Evolutionary conservation across 805 yeast species (phyloP).

Genomic region (Blastobotrys peoriensis): DNA sequence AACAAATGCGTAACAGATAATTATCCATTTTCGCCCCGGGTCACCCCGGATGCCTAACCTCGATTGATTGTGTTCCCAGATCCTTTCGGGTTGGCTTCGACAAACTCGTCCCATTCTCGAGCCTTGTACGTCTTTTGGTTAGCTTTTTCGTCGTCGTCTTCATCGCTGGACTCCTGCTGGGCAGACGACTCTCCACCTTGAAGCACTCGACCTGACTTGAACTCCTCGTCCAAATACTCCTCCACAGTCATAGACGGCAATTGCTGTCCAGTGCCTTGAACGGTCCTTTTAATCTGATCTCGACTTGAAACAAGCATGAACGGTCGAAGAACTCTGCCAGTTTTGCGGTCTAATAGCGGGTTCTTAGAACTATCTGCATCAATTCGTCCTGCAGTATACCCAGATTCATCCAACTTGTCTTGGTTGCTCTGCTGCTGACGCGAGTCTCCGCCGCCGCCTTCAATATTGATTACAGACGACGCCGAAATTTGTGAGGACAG

Average conservation of each 20-base stretch:
- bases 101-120: conserved; percentile 91
- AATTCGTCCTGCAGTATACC: not conserved
- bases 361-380: conserved; percentile 5
- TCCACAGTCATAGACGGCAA: conserved; percentile 94
- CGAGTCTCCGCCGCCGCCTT: conserved; percentile 1
- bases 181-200: conserved; percentile 26
- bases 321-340: conserved; percentile 78
- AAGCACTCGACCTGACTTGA: conserved; percentile 73
- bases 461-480: conserved; percentile 7
- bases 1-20: too few relatives aligned
- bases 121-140: conserved; percentile 67
- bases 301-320: conserved; percentile 60
- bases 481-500: conserved; percentile 41
- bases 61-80: conserved; percentile 79
- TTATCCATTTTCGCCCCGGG: too few relatives aligned
- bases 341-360: conserved; percentile 45
- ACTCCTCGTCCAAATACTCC: conserved; percentile 80
- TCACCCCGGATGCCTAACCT: too few relatives aligned
- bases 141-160: conserved; percentile 54
- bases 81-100: conserved; percentile 79
- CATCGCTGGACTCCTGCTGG: conserved; percentile 41
- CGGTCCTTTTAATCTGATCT: conserved; percentile 55
- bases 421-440: conserved; percentile 4
- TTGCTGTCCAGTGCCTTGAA: conserved; percentile 85
- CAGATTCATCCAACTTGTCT: not conserved